Conservation (phyloP, 2,329 filamentous ascomycete genomes). For the Epichloe aotearoae region DNA sequence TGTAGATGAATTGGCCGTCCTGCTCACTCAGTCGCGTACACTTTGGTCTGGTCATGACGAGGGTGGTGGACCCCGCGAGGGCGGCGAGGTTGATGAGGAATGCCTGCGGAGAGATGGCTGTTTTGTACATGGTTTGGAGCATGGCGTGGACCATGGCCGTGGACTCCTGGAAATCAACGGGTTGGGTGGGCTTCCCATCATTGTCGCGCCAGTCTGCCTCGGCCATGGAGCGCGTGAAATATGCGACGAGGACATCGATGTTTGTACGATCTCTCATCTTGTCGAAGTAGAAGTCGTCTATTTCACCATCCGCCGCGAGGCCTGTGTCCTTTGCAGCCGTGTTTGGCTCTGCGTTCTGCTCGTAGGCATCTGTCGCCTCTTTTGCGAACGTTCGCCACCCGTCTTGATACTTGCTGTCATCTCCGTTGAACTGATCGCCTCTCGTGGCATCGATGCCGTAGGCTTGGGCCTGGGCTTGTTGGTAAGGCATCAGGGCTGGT, state of each 20-base stretch:
- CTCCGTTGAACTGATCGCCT: not conserved
- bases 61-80: constrained; percentile 37
- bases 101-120: constrained; percentile 36
- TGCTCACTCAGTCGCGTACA: constrained; percentile 30
- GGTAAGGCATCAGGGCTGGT: constrained; percentile 28
- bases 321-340: not conserved
- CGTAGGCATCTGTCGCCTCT: constrained; percentile 11
- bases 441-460: not conserved
- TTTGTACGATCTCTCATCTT: constrained; percentile 36
- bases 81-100: constrained; percentile 48
- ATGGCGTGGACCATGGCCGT: constrained; percentile 38
- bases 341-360: not conserved
- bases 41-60: constrained; percentile 30
- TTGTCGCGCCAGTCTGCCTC: constrained; percentile 39
- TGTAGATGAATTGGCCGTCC: constrained; percentile 31
- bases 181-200: constrained; percentile 27
- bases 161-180: constrained; percentile 38
- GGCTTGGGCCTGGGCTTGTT: constrained; percentile 18
- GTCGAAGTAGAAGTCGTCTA: constrained; percentile 22
- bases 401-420: constrained; percentile 3
- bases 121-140: constrained; percentile 38
- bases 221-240: constrained; percentile 38
- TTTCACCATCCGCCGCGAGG: constrained; percentile 1
- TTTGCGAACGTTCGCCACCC: constrained; percentile 11
- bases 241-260: constrained; percentile 40